Percentiles rank a stretch among this genome's conserved stretches.
phyloP scores from a whole-genome alignment of 2,329 filamentous ascomycete genomes.

The Emericellopsis cladophorae region DNA sequence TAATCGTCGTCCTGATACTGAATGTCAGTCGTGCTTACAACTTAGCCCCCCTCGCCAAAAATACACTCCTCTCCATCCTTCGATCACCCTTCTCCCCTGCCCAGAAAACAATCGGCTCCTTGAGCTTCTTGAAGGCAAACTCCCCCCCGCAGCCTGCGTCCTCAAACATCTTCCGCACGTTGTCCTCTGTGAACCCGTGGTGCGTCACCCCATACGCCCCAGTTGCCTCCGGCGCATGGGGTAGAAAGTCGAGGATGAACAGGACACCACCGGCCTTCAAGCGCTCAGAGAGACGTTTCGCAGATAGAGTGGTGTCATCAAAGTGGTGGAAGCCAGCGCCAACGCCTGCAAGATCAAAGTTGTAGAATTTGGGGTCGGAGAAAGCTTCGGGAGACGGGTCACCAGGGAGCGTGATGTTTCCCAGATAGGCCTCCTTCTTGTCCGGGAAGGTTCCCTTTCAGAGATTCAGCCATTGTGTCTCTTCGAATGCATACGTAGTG shows the following conservation, averaged over 20 bases:
- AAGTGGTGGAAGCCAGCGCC: constrained; percentile 23
- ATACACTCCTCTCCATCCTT: constrained; percentile 26
- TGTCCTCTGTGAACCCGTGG: constrained; percentile 12
- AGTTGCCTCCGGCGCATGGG: not conserved
- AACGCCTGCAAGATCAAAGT: constrained; percentile 19
- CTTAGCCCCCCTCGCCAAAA: constrained; percentile 36
- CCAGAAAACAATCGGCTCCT: constrained; percentile 33
- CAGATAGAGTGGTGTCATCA: constrained; percentile 12
- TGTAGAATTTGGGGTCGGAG: constrained; percentile 7
- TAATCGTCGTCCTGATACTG: too few species aligned
- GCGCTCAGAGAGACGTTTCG: constrained; percentile 12
- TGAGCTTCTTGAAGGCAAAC: constrained; percentile 45
- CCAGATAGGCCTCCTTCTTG: constrained; percentile 11
- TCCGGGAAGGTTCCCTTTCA: not conserved
- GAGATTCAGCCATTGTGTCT: constrained; percentile 6
- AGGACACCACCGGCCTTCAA: constrained; percentile 16
- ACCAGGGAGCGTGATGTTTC: constrained; percentile 13
- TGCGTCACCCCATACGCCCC: constrained; percentile 4
- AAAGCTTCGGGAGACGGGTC: constrained; percentile 8
- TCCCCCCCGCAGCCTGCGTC: constrained; percentile 24
- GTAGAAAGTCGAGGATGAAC: constrained; percentile 18
- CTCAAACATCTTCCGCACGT: constrained; percentile 9
- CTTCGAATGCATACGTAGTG: constrained; percentile 32
- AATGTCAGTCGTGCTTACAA: constrained; percentile 4
- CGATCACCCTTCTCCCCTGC: constrained; percentile 13